Conservation (phyloP, 306 rosid species). For the Vachellia collinsii region DNA sequence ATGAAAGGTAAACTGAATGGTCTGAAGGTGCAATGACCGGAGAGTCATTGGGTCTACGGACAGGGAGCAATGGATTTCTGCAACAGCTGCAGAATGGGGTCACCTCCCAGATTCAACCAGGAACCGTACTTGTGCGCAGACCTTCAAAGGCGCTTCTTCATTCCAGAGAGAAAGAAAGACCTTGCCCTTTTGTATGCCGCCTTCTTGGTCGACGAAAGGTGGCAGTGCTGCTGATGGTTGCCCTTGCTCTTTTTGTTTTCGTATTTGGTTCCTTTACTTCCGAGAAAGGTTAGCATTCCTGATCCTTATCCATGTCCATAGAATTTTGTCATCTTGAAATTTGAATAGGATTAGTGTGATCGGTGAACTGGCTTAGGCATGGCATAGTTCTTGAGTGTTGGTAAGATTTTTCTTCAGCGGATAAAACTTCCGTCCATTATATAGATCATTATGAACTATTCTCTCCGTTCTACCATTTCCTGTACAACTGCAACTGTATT, state of each 20-base stretch:
- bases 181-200: slow-evolving; percentile 56
- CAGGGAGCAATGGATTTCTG: slow-evolving; percentile 77
- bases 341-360: slow-evolving; percentile 8
- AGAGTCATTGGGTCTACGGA: slow-evolving; percentile 88
- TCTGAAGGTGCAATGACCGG: slow-evolving; percentile 78
- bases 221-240: slow-evolving; percentile 80
- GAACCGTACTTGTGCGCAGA: slow-evolving; percentile 60
- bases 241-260: slow-evolving; percentile 71
- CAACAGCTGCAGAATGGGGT: slow-evolving; percentile 67
- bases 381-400: neutral
- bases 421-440: neutral
- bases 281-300: slow-evolving; percentile 63
- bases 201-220: slow-evolving; percentile 69
- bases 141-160: slow-evolving; percentile 67
- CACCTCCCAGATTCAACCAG: slow-evolving; percentile 41
- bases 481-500: slow-evolving; percentile 15
- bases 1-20: slow-evolving; percentile 56
- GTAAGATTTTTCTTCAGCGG: neutral
- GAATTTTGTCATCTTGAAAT: neutral
- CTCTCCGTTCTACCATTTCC: slow-evolving; percentile 17
- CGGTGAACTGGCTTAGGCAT: slow-evolving; percentile 12
- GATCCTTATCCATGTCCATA: neutral
- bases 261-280: slow-evolving; percentile 66
- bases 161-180: slow-evolving; percentile 84
- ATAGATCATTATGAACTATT: slow-evolving; percentile 1